phyloP scores from a whole-genome alignment of 106 monocot species.

The Hemerocallis citrina region DNA sequence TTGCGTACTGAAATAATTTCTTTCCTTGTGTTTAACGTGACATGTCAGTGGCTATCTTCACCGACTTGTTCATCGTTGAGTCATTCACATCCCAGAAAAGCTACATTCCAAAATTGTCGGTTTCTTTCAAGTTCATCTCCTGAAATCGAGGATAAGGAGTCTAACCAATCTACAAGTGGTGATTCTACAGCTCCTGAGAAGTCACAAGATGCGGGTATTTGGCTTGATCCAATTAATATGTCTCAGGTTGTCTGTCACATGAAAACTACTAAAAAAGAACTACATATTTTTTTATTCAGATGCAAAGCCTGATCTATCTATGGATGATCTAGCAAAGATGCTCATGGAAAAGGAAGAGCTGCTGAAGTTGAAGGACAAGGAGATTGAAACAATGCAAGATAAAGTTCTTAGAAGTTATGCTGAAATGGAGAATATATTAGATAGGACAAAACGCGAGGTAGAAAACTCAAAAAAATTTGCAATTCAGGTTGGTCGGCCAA shows the following conservation, averaged over 20 bases:
- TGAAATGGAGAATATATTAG: constrained; percentile 52
- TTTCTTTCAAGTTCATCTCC: constrained; percentile 61
- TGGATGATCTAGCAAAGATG: constrained; percentile 32
- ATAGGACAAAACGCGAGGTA: constrained; percentile 44
- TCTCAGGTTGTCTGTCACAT: neutral
- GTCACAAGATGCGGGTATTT: constrained; percentile 13
- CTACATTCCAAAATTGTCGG: constrained; percentile 26
- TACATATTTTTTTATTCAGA: constrained; percentile 35
- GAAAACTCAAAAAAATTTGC: constrained; percentile 55
- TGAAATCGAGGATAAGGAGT: constrained; percentile 25
- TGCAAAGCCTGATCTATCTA: constrained; percentile 18
- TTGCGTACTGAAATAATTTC: too few species aligned
- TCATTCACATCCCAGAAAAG: constrained; percentile 1
- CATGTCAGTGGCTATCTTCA: constrained; percentile 11
- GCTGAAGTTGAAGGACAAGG: constrained; percentile 31
- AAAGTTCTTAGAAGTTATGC: constrained; percentile 45
- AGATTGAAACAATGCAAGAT: constrained; percentile 46
- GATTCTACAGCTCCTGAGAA: constrained; percentile 14
- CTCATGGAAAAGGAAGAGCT: constrained; percentile 41
- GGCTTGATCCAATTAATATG: neutral
- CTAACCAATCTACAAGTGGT: neutral
- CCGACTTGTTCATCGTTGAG: constrained; percentile 7
- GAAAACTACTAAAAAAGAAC: constrained; percentile 13
- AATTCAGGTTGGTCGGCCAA: too few species aligned
- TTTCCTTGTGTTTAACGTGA: neutral